Evolutionary conservation across 2,329 filamentous ascomycete species (phyloP).

Genomic region (Cercospora sesami): DNA sequence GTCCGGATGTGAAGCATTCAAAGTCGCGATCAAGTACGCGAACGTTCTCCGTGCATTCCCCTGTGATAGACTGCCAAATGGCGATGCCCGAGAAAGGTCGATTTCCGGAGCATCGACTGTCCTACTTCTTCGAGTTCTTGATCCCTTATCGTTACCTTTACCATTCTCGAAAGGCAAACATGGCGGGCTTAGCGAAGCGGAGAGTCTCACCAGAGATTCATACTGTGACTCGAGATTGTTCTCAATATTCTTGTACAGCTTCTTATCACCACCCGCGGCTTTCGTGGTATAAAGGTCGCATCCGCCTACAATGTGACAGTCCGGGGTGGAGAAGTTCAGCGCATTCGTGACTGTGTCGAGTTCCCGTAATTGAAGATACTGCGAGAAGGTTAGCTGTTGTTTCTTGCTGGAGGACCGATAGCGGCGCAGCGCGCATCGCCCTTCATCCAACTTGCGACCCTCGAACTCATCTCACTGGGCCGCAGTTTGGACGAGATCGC

Average conservation of each 20-base stretch:
- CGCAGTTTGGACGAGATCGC: slow-evolving; percentile 3
- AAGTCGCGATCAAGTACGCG: slow-evolving; percentile 91
- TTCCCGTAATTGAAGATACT: slow-evolving; percentile 90
- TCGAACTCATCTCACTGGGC: slow-evolving; percentile 28
- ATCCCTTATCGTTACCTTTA: slow-evolving; percentile 23
- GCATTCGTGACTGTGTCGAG: slow-evolving; percentile 90
- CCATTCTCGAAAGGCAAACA: slow-evolving; percentile 31
- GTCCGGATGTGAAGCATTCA: slow-evolving; percentile 93
- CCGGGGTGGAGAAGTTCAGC: slow-evolving; percentile 91
- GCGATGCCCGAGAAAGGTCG: slow-evolving; percentile 80
- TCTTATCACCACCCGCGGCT: slow-evolving; percentile 91
- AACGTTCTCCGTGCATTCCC: slow-evolving; percentile 87
- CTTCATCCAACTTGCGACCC: slow-evolving; percentile 14
- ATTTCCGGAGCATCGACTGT: slow-evolving; percentile 39
- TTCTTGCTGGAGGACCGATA: not conserved
- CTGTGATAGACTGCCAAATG: slow-evolving; percentile 87
- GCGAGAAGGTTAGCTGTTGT: slow-evolving; percentile 27
- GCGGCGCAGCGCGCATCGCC: not conserved
- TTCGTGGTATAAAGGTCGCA: slow-evolving; percentile 98
- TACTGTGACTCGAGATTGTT: slow-evolving; percentile 88
- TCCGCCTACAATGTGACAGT: slow-evolving; percentile 86
- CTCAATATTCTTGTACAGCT: slow-evolving; percentile 94
- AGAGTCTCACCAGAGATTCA: slow-evolving; percentile 80
- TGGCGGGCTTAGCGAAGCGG: slow-evolving; percentile 82
- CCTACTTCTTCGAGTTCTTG: slow-evolving; percentile 36